A percentile compares a stretch with the other conserved stretches of the same genome.
These are phyloP conservation scores for Cyclaneusma minus DNA, from an alignment of 2,329 filamentous ascomycete genomes.

Conservation along the genomic window DNA sequence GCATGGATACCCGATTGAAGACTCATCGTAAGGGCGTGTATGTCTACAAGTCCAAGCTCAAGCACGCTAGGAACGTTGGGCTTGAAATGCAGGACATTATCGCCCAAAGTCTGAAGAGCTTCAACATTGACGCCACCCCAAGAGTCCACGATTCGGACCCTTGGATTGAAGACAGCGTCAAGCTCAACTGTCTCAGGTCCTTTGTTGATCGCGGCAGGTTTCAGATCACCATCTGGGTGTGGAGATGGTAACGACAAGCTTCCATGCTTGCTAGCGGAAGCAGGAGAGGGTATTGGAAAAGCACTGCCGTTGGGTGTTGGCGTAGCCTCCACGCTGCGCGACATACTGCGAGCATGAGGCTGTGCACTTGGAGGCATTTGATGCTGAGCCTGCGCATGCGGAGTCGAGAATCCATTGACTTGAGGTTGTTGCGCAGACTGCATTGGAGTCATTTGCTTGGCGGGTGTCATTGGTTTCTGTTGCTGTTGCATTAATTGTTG, in stretches of 20 bases:
- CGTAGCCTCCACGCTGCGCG: conserved; percentile 30
- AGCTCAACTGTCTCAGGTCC: not conserved
- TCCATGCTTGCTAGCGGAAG: conserved; percentile 15
- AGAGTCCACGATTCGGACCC: conserved; percentile 35
- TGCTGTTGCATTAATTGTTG: conserved; percentile 23
- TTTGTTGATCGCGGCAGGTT: not conserved
- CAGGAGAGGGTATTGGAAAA: conserved; percentile 31
- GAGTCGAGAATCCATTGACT: conserved; percentile 33
- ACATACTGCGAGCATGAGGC: conserved; percentile 33
- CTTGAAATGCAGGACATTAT: conserved; percentile 51
- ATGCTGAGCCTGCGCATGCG: conserved; percentile 26
- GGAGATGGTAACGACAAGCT: conserved; percentile 13
- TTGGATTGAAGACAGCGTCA: conserved; percentile 32
- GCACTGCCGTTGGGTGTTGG: conserved; percentile 19
- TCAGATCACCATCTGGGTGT: conserved; percentile 8
- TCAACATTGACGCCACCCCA: conserved; percentile 62
- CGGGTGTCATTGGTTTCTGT: conserved; percentile 25
- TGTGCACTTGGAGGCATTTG: conserved; percentile 22
- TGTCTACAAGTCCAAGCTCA: conserved; percentile 79
- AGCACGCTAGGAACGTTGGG: conserved; percentile 60
- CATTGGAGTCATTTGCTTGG: conserved; percentile 28
- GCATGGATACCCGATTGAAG: conserved; percentile 79
- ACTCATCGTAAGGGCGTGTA: conserved; percentile 77
- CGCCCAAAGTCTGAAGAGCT: conserved; percentile 41
- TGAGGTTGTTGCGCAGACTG: conserved; percentile 27